A percentile compares a stretch with the other conserved stretches of the same genome.
phyloP scores from a whole-genome alignment of 2,329 filamentous ascomycete species.

The Ilyonectria robusta region DNA sequence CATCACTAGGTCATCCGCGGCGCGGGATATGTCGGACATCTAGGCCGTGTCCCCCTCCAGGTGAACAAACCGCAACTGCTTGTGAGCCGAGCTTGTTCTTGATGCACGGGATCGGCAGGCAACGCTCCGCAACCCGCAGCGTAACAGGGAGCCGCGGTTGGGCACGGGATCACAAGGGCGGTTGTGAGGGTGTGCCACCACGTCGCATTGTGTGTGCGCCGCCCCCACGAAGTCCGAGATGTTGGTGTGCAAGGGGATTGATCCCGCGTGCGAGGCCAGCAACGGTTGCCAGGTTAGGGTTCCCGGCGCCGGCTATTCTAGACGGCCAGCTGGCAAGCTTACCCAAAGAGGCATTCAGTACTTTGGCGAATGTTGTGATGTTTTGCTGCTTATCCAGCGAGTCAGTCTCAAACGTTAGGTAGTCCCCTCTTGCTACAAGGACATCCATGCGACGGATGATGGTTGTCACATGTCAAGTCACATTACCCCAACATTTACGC shows the following conservation, averaged over 20 bases:
- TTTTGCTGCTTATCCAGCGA: neutral
- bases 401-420: neutral
- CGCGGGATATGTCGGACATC: slow-evolving; percentile 17
- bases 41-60: slow-evolving; percentile 8
- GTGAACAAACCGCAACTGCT: slow-evolving; percentile 2
- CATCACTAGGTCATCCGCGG: slow-evolving; percentile 26
- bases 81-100: slow-evolving; percentile 4
- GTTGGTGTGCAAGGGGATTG: slow-evolving; percentile 11
- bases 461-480: slow-evolving; percentile 45
- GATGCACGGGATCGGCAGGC: slow-evolving; percentile 15
- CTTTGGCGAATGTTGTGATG: neutral
- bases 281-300: slow-evolving; percentile 20
- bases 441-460: neutral
- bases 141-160: slow-evolving; percentile 9
- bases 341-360: slow-evolving; percentile 15
- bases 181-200: slow-evolving; percentile 3
- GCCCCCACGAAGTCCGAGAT: slow-evolving; percentile 20
- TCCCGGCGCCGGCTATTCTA: slow-evolving; percentile 13
- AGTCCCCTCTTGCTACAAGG: too few relatives aligned
- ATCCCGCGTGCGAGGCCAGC: slow-evolving; percentile 5
- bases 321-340: slow-evolving; percentile 4
- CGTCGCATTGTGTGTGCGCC: slow-evolving; percentile 15
- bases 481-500: slow-evolving; percentile 11
- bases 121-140: slow-evolving; percentile 11
- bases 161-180: neutral